Evolutionary conservation across 371 early-diverging fungal species (phyloP), one percentile per base, ranked within the genome.

Genomic region (Sporodiniella umbellata): DNA sequence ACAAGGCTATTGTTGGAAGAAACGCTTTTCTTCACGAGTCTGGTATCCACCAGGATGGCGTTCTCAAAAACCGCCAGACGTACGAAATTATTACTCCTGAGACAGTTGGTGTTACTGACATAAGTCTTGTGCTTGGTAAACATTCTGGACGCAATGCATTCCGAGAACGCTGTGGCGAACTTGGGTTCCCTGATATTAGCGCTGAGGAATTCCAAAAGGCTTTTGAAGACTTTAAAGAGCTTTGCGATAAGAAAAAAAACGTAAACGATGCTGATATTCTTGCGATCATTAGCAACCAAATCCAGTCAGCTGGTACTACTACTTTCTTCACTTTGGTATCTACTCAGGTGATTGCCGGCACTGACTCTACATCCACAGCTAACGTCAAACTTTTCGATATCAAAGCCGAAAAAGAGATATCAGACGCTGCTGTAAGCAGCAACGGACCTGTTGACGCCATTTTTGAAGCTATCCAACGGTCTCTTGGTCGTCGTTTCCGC

Each of bases 1-100:
- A 97, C 84, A 97, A 97, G 76, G 96, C 97, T 24, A 95, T 97
- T 62, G 97, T 97, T 7, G 97, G 97, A 28, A 86, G 88, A 51
- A 96, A 96, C 57, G 97, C 97, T n/a, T 96, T 96, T 62, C 79
- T 94, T 56, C 97, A 97, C 69, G 95, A 95, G 72, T 92, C 93
- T 44, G 97, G 97, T 45, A 97, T 97, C 64, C 97, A 97, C 72
- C 97, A 97, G 70, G 97, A 97, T 65, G 97, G 97, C 58, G 87
- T 97, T 37, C 83, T 97, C 55, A 97, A 97, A 79, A 84, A 95
- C 79, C 85, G 89, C 59, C 79, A 77, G 38, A 97, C 97, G 0
- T 97, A 97, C 60, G 97, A 97, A 70, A 97, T 97, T 58, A 95
- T 97, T 56, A 81, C 84, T 39, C 95, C 97, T 7, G 93, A 87